Percentiles rank a stretch among this genome's conserved stretches.
Conservation (phyloP, 805 yeast species). For the Cyberlindnera mrakii region DNA sequence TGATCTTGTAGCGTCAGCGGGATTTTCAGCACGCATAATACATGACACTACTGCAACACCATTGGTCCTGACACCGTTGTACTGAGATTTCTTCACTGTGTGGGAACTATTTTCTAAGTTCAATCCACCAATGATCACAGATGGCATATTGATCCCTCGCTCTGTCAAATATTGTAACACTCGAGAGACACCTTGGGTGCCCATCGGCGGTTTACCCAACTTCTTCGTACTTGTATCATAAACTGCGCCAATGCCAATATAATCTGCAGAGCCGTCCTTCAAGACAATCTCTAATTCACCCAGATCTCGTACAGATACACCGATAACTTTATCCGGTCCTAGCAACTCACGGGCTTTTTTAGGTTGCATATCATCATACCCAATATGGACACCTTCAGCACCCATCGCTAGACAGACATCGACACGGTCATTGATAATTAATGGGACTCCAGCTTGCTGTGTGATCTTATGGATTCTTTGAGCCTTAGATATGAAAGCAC, state of each 20-base stretch:
- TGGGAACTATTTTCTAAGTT: constrained; percentile 56
- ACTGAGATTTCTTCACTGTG: constrained; percentile 35
- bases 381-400: constrained; percentile 91
- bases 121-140: constrained; percentile 79
- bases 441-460: constrained; percentile 53
- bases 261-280: constrained; percentile 23
- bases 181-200: constrained; percentile 60
- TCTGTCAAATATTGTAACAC: constrained; percentile 42
- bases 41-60: constrained; percentile 89
- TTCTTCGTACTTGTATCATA: constrained; percentile 70
- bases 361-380: constrained; percentile 77
- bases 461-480: constrained; percentile 56
- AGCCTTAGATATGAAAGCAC: constrained; percentile 62
- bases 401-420: constrained; percentile 87
- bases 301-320: constrained; percentile 63
- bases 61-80: constrained; percentile 43
- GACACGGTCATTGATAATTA: constrained; percentile 79
- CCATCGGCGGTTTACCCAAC: constrained; percentile 51
- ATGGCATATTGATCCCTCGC: constrained; percentile 34
- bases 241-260: constrained; percentile 80
- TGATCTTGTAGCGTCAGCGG: constrained; percentile 43
- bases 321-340: constrained; percentile 73
- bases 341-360: constrained; percentile 50
- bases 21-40: constrained; percentile 59
- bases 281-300: constrained; percentile 39